These are phyloP conservation scores for Kuraishia piskuri DNA, from an alignment of 805 yeast genomes.

Conservation along the genomic window DNA sequence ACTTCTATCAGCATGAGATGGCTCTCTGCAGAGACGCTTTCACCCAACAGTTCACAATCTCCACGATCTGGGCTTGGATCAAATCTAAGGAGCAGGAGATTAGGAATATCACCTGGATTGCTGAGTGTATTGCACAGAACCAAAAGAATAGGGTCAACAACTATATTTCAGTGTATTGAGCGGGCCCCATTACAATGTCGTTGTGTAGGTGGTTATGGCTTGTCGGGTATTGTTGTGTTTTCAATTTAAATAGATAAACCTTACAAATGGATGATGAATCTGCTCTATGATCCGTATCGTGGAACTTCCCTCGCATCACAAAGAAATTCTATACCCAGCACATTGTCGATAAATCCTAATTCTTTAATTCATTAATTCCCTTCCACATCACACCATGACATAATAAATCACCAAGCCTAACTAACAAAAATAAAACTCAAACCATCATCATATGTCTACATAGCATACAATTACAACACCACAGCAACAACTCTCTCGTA, in stretches of 20 bases:
- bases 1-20: conserved; percentile 90
- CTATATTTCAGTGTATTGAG: conserved; percentile 77
- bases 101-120: conserved; percentile 98
- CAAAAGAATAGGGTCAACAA: conserved; percentile 91
- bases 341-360: neutral
- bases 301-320: too few relatives aligned
- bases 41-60: conserved; percentile 90
- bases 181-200: too few relatives aligned
- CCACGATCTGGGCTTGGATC: conserved; percentile 95
- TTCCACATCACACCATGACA: neutral
- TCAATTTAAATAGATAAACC: conserved; percentile 1
- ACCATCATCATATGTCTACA: neutral
- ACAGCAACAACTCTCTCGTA: conserved; percentile 50
- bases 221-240: conserved; percentile 5
- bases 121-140: conserved; percentile 98
- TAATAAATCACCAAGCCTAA: neutral
- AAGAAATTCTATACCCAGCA: too few relatives aligned
- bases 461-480: conserved; percentile 26
- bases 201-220: too few relatives aligned
- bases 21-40: conserved; percentile 85
- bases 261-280: neutral
- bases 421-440: conserved; percentile 3
- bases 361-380: neutral
- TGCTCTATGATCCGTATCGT: too few relatives aligned
- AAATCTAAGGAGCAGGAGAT: conserved; percentile 95